Evolutionary conservation across 805 yeast genomes (phyloP), one percentile per base, ranked within the genome.

Genomic region (Diddensiella caesifluorescens): DNA sequence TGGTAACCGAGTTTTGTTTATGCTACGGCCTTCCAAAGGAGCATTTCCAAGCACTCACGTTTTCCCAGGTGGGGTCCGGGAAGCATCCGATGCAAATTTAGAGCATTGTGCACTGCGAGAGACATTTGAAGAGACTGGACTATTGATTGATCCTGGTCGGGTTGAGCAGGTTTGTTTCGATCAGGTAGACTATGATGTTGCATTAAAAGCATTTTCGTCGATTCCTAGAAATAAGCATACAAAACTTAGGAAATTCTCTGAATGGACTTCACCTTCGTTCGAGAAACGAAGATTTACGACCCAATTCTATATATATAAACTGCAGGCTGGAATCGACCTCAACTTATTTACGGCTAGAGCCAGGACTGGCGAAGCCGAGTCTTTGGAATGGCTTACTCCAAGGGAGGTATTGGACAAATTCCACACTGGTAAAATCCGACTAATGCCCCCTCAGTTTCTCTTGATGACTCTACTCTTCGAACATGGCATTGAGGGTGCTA

Each of bases 371-470:
- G 50, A 44, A 28, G 50, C 41, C 3, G 44, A 35, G 25, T 27
- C 28, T 15, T 30, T 59, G 15, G 54, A 53, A 15, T 59, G 64
- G 64, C 15, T 54, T 33, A 46, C 49, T 2, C 60, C 64, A 3
- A 19, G 30, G 5, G 47, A 51, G 23, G 52, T 51, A 4, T 35
- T 57, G 26, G 49, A 39, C 7, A 39, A 36, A 33, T 57, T 53
- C 41, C n/a, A 41, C 7, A 30, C 29, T 3, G 54, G 56, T 2
- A 32, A 43, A 13, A 38, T 59, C 26, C 31, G 39, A 4, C 43
- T 59, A 28, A 49, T 53, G 45, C 64, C 64, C 3, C 64, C 64
- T 3, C 64, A 59, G 48, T 59, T 49, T 45, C 57, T 55, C 35
- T 20, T 59, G 2, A 30, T 54, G 36, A 44, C 47, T 15, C 28